Percentiles rank a stretch among this genome's conserved stretches.
These are phyloP conservation scores for Fusarium sp. DNA, from an alignment of 2,329 filamentous ascomycete genomes.

Conservation along the genomic window DNA sequence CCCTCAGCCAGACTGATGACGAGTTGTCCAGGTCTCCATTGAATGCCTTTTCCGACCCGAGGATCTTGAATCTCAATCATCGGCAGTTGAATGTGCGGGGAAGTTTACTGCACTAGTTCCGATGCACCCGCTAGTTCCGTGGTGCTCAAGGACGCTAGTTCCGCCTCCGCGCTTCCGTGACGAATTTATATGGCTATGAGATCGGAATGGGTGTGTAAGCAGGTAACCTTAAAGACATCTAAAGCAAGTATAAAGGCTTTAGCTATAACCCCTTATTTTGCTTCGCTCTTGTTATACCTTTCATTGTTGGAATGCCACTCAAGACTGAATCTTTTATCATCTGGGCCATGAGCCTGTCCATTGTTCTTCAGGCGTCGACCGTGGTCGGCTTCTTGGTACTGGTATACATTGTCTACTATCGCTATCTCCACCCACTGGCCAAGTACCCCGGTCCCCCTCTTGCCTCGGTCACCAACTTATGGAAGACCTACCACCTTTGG, in stretches of 20 bases:
- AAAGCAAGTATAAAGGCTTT: background rate
- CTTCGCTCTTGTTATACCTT: too few species aligned
- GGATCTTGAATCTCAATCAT: background rate
- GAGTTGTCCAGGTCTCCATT: background rate
- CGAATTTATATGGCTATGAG: background rate
- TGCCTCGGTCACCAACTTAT: background rate
- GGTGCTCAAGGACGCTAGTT: background rate
- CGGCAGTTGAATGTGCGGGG: background rate
- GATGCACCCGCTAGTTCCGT: background rate
- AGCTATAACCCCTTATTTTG: background rate
- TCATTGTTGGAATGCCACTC: background rate
- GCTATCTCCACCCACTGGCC: background rate
- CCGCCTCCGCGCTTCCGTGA: background rate
- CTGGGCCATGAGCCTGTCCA: background rate
- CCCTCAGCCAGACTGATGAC: background rate
- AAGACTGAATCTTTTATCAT: background rate
- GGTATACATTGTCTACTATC: background rate
- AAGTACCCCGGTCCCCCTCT: background rate
- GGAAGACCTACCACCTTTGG: background rate
- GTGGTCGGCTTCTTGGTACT: rapidly evolving
- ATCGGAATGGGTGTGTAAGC: too few species aligned
- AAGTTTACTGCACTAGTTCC: background rate
- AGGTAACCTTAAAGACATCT: background rate
- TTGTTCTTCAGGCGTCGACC: background rate
- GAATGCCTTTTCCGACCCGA: background rate